Percentiles rank a stretch among this genome's conserved stretches.
Conservation (phyloP, 768 basidiomycete species). For the Gelatoporia subvermispora region DNA sequence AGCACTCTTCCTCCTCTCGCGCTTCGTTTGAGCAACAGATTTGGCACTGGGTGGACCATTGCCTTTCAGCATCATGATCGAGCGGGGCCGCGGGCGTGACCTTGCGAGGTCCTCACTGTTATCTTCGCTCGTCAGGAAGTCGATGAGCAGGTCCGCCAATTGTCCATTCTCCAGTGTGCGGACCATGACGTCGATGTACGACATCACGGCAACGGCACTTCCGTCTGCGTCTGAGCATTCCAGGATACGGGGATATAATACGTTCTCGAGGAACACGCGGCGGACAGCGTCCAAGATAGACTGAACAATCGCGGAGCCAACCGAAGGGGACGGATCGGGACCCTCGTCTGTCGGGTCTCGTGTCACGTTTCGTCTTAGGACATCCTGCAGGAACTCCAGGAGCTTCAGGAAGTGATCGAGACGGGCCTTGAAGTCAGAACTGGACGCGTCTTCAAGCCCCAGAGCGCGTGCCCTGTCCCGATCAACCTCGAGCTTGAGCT, state of each 20-base stretch:
- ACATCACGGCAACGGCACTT: constrained; percentile 94
- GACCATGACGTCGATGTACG: constrained; percentile 88
- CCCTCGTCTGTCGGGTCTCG: constrained; percentile 35
- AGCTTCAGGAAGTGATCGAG: constrained; percentile 88
- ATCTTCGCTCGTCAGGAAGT: constrained; percentile 82
- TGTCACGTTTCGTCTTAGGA: constrained; percentile 62
- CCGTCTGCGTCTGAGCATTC: constrained; percentile 92
- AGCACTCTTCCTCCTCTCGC: constrained; percentile 71
- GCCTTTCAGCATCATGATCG: constrained; percentile 38
- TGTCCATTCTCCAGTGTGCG: constrained; percentile 65
- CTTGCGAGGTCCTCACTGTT: constrained; percentile 57
- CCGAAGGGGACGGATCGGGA: constrained; percentile 55
- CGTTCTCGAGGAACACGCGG: constrained; percentile 85
- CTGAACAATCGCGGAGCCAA: constrained; percentile 78
- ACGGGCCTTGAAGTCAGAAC: constrained; percentile 68
- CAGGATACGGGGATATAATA: constrained; percentile 87
- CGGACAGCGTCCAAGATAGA: constrained; percentile 81
- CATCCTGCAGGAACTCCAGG: constrained; percentile 88
- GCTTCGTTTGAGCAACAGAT: constrained; percentile 36
- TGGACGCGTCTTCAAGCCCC: constrained; percentile 75
- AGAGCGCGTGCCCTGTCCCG: constrained; percentile 49
- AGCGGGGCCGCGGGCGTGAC: constrained; percentile 34
- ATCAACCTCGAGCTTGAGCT: constrained; percentile 42
- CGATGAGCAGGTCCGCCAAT: constrained; percentile 65
- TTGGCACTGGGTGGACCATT: constrained; percentile 26